Evolutionary conservation across 495 filamentous ascomycete species (phyloP), one percentile per base, ranked within the genome.

Genomic region (Parathielavia hyrcaniae): DNA sequence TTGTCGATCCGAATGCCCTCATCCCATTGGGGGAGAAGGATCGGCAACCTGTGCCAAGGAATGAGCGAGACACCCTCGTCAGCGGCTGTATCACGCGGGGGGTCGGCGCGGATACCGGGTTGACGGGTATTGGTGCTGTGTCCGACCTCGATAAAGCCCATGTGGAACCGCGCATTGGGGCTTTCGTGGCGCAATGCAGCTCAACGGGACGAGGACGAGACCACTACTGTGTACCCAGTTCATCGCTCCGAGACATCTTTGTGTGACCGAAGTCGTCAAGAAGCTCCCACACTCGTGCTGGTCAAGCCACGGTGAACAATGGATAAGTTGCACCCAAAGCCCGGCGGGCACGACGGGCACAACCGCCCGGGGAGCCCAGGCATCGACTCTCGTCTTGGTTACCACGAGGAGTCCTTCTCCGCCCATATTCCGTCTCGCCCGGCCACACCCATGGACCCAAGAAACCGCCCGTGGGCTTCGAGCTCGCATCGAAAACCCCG

Each of bases 321-420:
- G 67, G 65, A 66, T 49, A 61, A 59, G n/a, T 63, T 39, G 11
- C 67, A 64, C 51, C 63, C 66, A 10, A 55, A 36, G 36, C 63
- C 67, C 16, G 60, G 20, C n/a, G 56, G 48, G 26, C 26, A 22
- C 17, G 57, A 66, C 6, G 14, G 26, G 14, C 51, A 54, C 12
- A 20, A 22, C 13, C 52, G 34, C 0, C 35, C 46, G 5, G 22
- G 17, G 6, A 58, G 49, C 30, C 49, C 26, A 5, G 39, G 4
- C 10, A 11, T 17, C 4, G 56, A 59, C 13, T 55, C 55, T 6
- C 52, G 50, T 1, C 19, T 30, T 22, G 62, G 50, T 5, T 19
- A 5, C 13, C 55, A 51, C 13, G 56, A 61, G 49, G 66, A 65
- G 1, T 65, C 51, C 45, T 68, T 68, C 38, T 64, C 68, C n/a